phyloP scores from a whole-genome alignment of 2,329 filamentous ascomycete species.

The Fusarium guadeloupense region DNA sequence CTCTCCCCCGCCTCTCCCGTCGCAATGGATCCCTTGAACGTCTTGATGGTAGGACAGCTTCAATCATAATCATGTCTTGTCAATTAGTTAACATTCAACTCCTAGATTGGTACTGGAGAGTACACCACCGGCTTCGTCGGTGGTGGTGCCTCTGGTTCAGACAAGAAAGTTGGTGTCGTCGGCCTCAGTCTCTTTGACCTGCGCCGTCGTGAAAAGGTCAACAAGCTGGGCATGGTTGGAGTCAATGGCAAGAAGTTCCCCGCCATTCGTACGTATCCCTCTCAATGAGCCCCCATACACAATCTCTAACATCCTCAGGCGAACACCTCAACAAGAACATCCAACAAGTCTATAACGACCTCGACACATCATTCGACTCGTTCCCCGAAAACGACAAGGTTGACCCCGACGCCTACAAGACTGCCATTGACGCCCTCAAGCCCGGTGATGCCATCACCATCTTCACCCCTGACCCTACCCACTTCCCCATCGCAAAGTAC shows the following conservation, averaged over 20 bases:
- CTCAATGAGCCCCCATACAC: neutral
- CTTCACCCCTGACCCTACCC: constrained; percentile 93
- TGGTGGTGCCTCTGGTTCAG: constrained; percentile 81
- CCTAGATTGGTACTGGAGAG: constrained; percentile 86
- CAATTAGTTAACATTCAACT: constrained; percentile 4
- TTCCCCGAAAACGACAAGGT: constrained; percentile 78
- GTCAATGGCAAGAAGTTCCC: constrained; percentile 90
- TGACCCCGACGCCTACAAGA: constrained; percentile 86
- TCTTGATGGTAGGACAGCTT: constrained; percentile 68
- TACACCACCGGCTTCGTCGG: constrained; percentile 97
- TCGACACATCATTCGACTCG: constrained; percentile 87
- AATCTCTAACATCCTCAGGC: constrained; percentile 56
- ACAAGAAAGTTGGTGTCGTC: constrained; percentile 97
- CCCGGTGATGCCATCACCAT: constrained; percentile 92
- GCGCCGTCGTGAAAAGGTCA: constrained; percentile 86
- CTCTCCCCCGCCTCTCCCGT: constrained; percentile 28
- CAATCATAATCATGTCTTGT: neutral
- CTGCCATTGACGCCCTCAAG: constrained; percentile 83
- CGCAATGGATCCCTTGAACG: constrained; percentile 68
- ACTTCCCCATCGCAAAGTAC: constrained; percentile 91
- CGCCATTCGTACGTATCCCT: constrained; percentile 75
- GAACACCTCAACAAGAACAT: constrained; percentile 91
- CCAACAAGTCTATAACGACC: constrained; percentile 83
- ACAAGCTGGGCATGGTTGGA: constrained; percentile 86
- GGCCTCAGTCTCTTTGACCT: constrained; percentile 90